Percentiles rank a stretch among this genome's conserved stretches.
Conservation (phyloP, 2,329 filamentous ascomycete genomes). For the Calonectria hongkongensis region DNA sequence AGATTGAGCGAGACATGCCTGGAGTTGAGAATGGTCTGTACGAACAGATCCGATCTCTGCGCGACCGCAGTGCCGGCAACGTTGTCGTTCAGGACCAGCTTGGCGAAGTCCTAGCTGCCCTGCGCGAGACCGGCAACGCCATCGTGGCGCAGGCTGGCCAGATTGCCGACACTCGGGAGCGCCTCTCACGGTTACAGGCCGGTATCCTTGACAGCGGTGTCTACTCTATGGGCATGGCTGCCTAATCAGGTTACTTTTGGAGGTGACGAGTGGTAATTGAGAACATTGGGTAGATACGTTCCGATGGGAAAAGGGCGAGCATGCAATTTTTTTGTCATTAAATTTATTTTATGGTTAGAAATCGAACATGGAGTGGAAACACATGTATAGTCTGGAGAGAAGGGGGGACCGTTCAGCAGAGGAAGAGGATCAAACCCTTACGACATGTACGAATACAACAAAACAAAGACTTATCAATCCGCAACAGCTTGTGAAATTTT, state of each 20-base stretch:
- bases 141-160: constrained; percentile 65
- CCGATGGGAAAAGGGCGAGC: constrained; percentile 40
- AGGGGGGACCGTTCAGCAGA: constrained; percentile 34
- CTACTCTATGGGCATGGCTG: constrained; percentile 59
- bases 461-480: constrained; percentile 27
- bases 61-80: constrained; percentile 58
- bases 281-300: constrained; percentile 41
- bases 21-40: constrained; percentile 68
- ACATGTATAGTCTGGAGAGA: constrained; percentile 27
- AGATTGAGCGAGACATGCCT: constrained; percentile 69
- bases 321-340: constrained; percentile 24
- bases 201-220: constrained; percentile 63
- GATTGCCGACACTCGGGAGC: constrained; percentile 66
- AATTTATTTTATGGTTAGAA: constrained; percentile 22
- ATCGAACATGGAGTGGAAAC: constrained; percentile 16
- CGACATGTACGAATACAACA: constrained; percentile 55
- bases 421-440: constrained; percentile 45
- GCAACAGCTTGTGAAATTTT: constrained; percentile 21
- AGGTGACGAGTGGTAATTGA: constrained; percentile 5
- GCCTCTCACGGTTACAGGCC: constrained; percentile 63
- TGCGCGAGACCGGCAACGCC: constrained; percentile 63
- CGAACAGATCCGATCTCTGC: constrained; percentile 63
- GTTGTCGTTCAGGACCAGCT: constrained; percentile 62
- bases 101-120: constrained; percentile 61
- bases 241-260: constrained; percentile 40